These are phyloP conservation scores for Solioccasus polychromus DNA, from an alignment of 768 basidiomycete species.

Conservation along the genomic window DNA sequence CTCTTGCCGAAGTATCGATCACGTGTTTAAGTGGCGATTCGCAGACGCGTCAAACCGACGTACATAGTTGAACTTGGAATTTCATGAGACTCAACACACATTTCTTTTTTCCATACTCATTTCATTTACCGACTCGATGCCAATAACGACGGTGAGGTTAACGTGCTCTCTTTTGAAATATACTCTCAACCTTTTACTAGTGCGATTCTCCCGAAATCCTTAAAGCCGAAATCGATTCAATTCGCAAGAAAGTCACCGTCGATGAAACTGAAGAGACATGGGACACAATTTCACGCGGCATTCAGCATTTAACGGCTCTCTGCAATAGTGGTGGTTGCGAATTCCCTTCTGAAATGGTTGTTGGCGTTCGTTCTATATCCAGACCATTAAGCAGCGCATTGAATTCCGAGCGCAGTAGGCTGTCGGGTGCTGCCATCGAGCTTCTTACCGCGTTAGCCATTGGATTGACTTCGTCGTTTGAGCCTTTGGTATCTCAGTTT, in stretches of 20 bases:
- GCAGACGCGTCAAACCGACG: constrained; percentile 14
- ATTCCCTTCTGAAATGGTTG: constrained; percentile 48
- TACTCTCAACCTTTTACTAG: constrained; percentile 22
- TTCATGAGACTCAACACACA: constrained; percentile 15
- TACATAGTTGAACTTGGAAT: constrained; percentile 16
- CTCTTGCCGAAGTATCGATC: constrained; percentile 20
- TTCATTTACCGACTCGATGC: constrained; percentile 17
- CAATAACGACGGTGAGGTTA: constrained; percentile 26
- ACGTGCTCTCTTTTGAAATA: neutral
- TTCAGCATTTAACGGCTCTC: constrained; percentile 45
- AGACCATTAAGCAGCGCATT: constrained; percentile 56
- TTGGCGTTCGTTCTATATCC: constrained; percentile 48
- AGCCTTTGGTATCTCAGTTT: constrained; percentile 62
- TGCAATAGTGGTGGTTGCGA: constrained; percentile 53
- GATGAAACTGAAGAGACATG: constrained; percentile 78
- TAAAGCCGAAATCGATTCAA: constrained; percentile 39
- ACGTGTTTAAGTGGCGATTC: constrained; percentile 22
- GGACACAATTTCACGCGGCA: constrained; percentile 59
- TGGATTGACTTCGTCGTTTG: constrained; percentile 60
- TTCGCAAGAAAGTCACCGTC: constrained; percentile 41
- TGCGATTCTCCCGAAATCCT: constrained; percentile 30
- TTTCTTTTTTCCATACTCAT: neutral
- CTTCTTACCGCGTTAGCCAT: constrained; percentile 53
- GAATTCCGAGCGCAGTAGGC: constrained; percentile 69
- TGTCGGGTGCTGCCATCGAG: constrained; percentile 67